phyloP scores from a whole-genome alignment of 345 rosid genomes.

The Anastatica hierochuntica region DNA sequence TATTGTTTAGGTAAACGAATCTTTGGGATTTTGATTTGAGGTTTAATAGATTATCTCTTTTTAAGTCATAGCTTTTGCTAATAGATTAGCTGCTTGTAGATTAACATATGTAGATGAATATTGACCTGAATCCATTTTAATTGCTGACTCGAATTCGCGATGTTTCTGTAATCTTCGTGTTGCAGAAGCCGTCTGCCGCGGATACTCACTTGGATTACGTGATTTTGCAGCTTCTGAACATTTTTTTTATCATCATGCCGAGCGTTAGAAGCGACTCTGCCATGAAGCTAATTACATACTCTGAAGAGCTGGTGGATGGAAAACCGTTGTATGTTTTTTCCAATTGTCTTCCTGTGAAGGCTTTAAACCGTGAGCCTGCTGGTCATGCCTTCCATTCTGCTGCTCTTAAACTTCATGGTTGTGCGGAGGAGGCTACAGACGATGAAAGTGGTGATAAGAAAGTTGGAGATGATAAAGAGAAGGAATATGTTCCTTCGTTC shows the following conservation, averaged over 20 bases:
- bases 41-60: too few species aligned
- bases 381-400: constrained; percentile 81
- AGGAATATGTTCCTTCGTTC: constrained; percentile 47
- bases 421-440: constrained; percentile 40
- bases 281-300: constrained; percentile 51
- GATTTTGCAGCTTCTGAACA: neutral
- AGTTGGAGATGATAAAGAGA: constrained; percentile 52
- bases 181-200: too few species aligned
- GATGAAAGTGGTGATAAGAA: constrained; percentile 40
- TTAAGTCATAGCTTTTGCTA: too few species aligned
- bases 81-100: too few species aligned
- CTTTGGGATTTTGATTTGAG: too few species aligned
- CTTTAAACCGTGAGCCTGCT: constrained; percentile 74
- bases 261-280: constrained; percentile 28
- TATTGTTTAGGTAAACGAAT: too few species aligned
- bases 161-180: constrained; percentile 1
- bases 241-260: constrained; percentile 15
- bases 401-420: constrained; percentile 78
- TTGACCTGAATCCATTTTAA: too few species aligned
- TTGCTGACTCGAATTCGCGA: neutral
- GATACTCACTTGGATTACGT: constrained; percentile 1
- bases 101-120: too few species aligned
- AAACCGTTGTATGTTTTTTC: constrained; percentile 62
- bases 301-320: constrained; percentile 71
- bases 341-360: constrained; percentile 78